These are phyloP conservation scores for Penicillium fimorum DNA, from an alignment of 495 filamentous ascomycete species.

Conservation along the genomic window DNA sequence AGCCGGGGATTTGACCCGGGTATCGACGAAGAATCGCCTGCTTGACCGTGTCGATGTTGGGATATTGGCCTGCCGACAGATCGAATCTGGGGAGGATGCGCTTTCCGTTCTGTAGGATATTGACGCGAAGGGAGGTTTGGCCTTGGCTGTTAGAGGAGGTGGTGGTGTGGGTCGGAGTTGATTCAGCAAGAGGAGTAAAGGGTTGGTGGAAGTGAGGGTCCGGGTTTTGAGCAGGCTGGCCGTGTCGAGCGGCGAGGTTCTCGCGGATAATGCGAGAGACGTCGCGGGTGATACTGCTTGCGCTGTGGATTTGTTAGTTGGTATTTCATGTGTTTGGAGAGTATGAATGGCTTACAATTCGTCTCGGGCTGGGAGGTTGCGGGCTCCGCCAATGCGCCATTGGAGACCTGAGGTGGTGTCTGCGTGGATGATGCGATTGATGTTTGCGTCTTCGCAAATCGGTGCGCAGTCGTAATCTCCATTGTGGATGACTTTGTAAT, in stretches of 20 bases:
- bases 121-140: conserved; percentile 39
- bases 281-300: conserved; percentile 44
- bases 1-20: conserved; percentile 32
- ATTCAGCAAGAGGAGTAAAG: conserved; percentile 14
- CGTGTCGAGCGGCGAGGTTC: conserved; percentile 32
- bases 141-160: conserved; percentile 6
- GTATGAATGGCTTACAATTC: conserved; percentile 39
- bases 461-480: conserved; percentile 32
- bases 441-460: conserved; percentile 35
- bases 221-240: conserved; percentile 12
- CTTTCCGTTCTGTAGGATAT: conserved; percentile 43
- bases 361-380: conserved; percentile 29
- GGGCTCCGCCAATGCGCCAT: conserved; percentile 42
- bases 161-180: conserved; percentile 10
- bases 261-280: conserved; percentile 45
- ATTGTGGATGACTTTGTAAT: conserved; percentile 42
- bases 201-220: conserved; percentile 22
- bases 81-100: conserved; percentile 42
- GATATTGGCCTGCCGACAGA: conserved; percentile 36
- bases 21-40: conserved; percentile 36
- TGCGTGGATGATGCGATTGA: conserved; percentile 39
- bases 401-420: conserved; percentile 27
- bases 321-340: background rate
- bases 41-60: conserved; percentile 34
- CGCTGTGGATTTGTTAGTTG: conserved; percentile 30